Evolutionary conservation across 805 yeast genomes (phyloP), one percentile per base, ranked within the genome.

Genomic region (Cyberlindnera maritima): DNA sequence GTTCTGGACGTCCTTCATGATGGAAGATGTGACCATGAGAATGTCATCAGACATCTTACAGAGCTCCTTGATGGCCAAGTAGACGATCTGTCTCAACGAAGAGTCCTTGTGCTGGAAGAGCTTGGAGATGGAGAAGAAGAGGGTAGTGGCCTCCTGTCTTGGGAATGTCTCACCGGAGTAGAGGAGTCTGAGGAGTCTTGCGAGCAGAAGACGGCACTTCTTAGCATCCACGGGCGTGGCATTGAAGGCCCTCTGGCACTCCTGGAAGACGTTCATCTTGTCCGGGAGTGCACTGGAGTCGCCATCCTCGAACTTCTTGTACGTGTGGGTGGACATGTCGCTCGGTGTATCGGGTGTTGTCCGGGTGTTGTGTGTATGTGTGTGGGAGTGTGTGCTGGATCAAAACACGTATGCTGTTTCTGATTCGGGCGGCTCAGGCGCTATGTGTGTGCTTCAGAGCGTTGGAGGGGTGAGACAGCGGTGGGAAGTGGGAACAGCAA

Each of bases 251-350:
- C 87, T 87, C 62, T 88, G 73, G 74, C 97, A 91, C 65, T 91
- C 96, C 70, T 94, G 99, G 67, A 86, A 92, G 53, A 94, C 91
- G 11, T 97, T 85, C 98, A 94, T 94, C 70, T 91, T 91, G 70
- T 94, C 98, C 47, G 96, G 95, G 57, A 79, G 67, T 29, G 75
- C 71, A 47, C 84, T 82, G 41, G 85, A 73, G 56, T 77, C 88
- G 46, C 79, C 64, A 64, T 86, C 89, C 62, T 90, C 97, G 68
- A 77, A 80, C 71, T 88, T 87, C 72, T 89, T 90, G 70, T 88
- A 89, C 38, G 86, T 74, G 56, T 75, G 81, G 33, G 96, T 81
- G 39, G 97, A 89, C 97, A 89, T 89, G 6, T 20, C 7, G 36
- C 13, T 15, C 3, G 23, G 3, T 28, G 17, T 18, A 23, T 6